These are phyloP conservation scores for Aurantiochytrium sp. DNA, from an alignment of 108 stramenopile genomes.

Conservation along the genomic window DNA sequence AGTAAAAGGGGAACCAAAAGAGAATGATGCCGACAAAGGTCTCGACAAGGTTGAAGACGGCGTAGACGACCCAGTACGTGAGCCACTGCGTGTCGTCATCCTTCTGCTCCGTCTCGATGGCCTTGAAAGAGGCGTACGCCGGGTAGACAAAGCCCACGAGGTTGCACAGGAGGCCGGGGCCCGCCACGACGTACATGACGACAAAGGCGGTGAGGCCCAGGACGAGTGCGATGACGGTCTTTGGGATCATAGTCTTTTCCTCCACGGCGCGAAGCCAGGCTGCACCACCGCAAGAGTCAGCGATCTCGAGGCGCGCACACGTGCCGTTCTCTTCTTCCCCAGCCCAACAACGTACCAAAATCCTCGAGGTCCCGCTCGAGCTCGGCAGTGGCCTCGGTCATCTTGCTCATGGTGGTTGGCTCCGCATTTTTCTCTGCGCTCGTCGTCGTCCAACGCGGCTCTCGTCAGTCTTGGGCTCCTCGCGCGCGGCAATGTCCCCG, in stretches of 20 bases:
- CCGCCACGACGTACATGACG: not conserved
- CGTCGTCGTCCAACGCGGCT: not conserved
- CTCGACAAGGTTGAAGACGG: slow-evolving; percentile 83
- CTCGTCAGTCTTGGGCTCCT: not conserved
- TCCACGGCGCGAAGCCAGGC: not conserved
- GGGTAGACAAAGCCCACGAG: slow-evolving; percentile 86
- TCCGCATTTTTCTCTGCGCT: not conserved
- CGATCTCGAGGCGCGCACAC: too few species aligned
- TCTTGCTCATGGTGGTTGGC: not conserved
- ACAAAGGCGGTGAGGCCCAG: not conserved
- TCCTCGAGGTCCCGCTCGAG: not conserved
- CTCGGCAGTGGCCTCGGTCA: not conserved
- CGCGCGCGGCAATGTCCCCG: not conserved
- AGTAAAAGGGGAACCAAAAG: slow-evolving; percentile 92
- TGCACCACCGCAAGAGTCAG: not conserved
- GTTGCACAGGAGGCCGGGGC: slow-evolving; percentile 60
- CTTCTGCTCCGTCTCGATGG: slow-evolving; percentile 72
- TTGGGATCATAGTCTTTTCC: not conserved
- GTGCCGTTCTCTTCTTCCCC: too few species aligned
- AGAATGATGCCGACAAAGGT: slow-evolving; percentile 73
- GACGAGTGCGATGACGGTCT: not conserved
- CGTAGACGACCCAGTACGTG: slow-evolving; percentile 88
- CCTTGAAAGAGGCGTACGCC: slow-evolving; percentile 72
- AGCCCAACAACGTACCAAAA: not conserved
- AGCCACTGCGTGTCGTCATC: slow-evolving; percentile 89